phyloP scores from a whole-genome alignment of 169 alveolate genomes.

The Miamiensis avidus region DNA sequence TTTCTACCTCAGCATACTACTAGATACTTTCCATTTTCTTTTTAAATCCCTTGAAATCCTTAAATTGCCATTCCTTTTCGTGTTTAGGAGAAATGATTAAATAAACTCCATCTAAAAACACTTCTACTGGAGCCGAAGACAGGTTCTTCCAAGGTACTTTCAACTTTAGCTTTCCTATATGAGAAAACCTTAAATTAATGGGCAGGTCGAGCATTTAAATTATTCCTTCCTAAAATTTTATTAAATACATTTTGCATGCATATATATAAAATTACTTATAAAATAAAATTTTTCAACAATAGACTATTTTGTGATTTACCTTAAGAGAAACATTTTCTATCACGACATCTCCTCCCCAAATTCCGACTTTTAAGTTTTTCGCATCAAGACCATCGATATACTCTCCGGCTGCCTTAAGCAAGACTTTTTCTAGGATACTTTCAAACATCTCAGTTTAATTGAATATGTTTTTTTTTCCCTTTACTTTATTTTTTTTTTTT shows the following conservation, averaged over 20 bases:
- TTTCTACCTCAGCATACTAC: slow-evolving; percentile 16
- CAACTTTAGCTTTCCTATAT: slow-evolving; percentile 43
- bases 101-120: slow-evolving; percentile 29
- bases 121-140: slow-evolving; percentile 45
- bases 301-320: background rate
- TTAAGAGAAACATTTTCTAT: slow-evolving; percentile 18
- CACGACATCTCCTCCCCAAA: slow-evolving; percentile 40
- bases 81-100: slow-evolving; percentile 34
- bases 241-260: background rate
- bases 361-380: slow-evolving; percentile 40
- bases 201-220: slow-evolving; percentile 49
- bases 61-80: slow-evolving; percentile 33
- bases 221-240: background rate
- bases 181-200: slow-evolving; percentile 20
- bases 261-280: no score
- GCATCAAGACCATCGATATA: slow-evolving; percentile 34
- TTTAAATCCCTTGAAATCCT: slow-evolving; percentile 33
- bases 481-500: no score
- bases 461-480: no score
- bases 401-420: slow-evolving; percentile 32
- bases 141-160: slow-evolving; percentile 48
- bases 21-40: slow-evolving; percentile 24
- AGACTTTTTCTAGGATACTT: slow-evolving; percentile 33
- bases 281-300: background rate
- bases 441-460: slow-evolving; percentile 29